Conservation (phyloP, 2,329 filamentous ascomycete species). For the Onygenales sp. region DNA sequence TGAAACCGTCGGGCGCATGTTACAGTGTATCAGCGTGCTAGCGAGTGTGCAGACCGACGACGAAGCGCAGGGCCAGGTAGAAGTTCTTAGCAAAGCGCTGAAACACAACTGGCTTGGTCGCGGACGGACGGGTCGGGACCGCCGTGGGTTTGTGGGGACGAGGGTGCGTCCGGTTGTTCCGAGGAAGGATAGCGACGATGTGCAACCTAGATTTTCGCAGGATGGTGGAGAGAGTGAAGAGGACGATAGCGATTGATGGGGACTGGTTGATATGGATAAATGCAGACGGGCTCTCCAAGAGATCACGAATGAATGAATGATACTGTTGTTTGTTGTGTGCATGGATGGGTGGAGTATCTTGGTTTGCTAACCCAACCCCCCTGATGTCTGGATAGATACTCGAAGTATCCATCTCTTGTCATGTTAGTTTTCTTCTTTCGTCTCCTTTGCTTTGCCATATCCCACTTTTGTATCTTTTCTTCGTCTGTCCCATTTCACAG, state of each 20-base stretch:
- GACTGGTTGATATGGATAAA: no score
- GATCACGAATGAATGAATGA: no score
- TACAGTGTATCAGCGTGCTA: slow-evolving; percentile 90
- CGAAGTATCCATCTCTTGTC: no score
- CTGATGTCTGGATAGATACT: no score
- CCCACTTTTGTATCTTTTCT: no score
- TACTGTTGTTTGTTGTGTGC: no score
- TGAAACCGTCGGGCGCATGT: slow-evolving; percentile 87
- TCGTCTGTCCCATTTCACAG: no score
- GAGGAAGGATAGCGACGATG: slow-evolving; percentile 3
- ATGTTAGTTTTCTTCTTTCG: no score
- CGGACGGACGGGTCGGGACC: slow-evolving; percentile 77
- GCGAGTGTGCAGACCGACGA: slow-evolving; percentile 66
- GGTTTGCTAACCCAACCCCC: no score
- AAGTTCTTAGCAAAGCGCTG: slow-evolving; percentile 72
- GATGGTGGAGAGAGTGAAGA: background rate
- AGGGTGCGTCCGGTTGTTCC: slow-evolving; percentile 30
- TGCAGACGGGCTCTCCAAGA: no score
- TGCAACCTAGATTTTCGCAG: background rate
- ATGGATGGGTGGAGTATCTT: no score
- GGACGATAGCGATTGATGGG: background rate
- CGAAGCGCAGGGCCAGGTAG: slow-evolving; percentile 66
- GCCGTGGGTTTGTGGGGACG: slow-evolving; percentile 77
- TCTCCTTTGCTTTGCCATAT: no score
- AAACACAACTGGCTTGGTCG: slow-evolving; percentile 96